Base-by-base conservation (phyloP, 495 filamentous ascomycete genomes). In the Aspergillus bertholletiae region DNA sequence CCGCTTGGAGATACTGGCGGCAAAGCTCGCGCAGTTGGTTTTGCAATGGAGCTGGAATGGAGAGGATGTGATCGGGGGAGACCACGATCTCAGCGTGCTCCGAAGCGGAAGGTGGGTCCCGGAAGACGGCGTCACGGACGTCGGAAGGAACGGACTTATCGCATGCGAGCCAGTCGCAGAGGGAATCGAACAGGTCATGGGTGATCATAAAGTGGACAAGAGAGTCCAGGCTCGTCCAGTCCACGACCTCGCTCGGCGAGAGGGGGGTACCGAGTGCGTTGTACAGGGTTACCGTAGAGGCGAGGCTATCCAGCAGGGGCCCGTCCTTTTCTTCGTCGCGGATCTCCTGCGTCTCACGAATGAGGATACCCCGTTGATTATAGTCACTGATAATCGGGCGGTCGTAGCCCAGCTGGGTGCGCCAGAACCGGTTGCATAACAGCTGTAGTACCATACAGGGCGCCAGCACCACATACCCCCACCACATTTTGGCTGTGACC, bases 401-500 rank as follows among this genome's bases (percentile, higher is more conserved):
- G 28, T 79, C 75, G 49, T 80, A 79, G 1, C 75, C 77, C 4
- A 80, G 63, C 50, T 67, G 64, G 20, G 53, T 54, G 1, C 76
- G 63, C 75, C 76, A 81, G 51, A 75, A 73, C 39, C 68, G 67
- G 54, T 81, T 80, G 59, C 68, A 70, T 8, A 66, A 18, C 13
- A 76, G 68, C 13, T 71, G 59, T 4, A 65, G 62, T 12, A 75
- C 63, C 21, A 81, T 75, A 51, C 79, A 80, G 0, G 76, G 76
- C n/a, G 72, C 60, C 47, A 81, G 48, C 0, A 79, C 66, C 1
- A 76, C 63, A 37, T 81, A 81, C 32, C 75, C 79, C 70, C 71
- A 75, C 76, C 77, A 80, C 18, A 64, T 62, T 34, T 66, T 72
- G 0, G 76, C 75, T 1, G 79, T 80, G 28, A 76, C 70, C 56